Conservation (phyloP, 768 basidiomycete genomes). For the Auricularia heimuer region DNA sequence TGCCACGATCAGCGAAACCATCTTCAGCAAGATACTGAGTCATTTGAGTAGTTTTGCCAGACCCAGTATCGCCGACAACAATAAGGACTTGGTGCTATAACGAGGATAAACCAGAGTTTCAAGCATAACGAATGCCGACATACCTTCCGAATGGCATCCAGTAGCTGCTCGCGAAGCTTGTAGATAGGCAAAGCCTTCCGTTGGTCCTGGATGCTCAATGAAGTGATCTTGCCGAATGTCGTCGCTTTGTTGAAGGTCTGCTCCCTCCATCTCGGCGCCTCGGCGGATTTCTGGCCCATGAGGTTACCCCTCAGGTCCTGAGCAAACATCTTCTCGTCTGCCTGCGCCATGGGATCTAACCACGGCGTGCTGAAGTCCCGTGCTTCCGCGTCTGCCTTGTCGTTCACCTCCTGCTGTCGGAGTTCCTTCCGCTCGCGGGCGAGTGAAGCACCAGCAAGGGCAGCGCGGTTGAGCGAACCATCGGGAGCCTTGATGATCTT, state of each 20-base stretch:
- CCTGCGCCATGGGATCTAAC: conserved; percentile 95
- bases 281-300: conserved; percentile 72
- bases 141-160: conserved; percentile 86
- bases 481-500: conserved; percentile 99
- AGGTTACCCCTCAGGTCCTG: conserved; percentile 80
- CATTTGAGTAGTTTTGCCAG: conserved; percentile 99
- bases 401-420: conserved; percentile 89
- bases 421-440: conserved; percentile 94
- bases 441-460: conserved; percentile 83
- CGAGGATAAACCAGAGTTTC: conserved; percentile 14
- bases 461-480: conserved; percentile 91
- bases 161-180: conserved; percentile 82
- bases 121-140: conserved; percentile 18
- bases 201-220: conserved; percentile 87
- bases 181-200: conserved; percentile 85
- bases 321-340: conserved; percentile 79
- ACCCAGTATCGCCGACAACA: conserved; percentile 97
- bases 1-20: conserved; percentile 82
- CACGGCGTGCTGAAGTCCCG: conserved; percentile 94
- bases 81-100: conserved; percentile 89
- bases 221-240: conserved; percentile 89
- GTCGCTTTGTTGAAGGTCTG: conserved; percentile 91
- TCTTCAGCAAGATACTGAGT: conserved; percentile 94
- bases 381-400: conserved; percentile 86
- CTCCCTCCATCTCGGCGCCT: conserved; percentile 85